Evolutionary conservation across 1,284 basidiomycete genomes (phyloP).

Genomic region (Cryptococcus sp.): DNA sequence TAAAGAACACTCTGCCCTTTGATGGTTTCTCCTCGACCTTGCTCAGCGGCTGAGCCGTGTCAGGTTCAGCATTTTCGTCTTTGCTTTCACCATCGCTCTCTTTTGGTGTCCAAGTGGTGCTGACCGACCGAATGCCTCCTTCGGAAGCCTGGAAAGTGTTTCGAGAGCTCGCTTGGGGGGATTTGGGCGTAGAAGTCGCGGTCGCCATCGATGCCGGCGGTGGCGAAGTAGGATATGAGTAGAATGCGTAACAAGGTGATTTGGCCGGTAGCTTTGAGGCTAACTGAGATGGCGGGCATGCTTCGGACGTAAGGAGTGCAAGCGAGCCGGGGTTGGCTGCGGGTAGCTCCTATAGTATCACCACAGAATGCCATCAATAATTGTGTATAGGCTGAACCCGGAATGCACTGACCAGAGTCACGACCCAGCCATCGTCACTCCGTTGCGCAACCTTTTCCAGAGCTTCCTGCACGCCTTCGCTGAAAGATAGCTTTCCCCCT

Average conservation of each 20-base stretch:
- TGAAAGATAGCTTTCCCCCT: slow-evolving; percentile 61
- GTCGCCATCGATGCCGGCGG: slow-evolving; percentile 5
- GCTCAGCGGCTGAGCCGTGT: background rate
- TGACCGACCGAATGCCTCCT: slow-evolving; percentile 39
- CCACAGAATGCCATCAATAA: background rate
- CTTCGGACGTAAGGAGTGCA: slow-evolving; percentile 40
- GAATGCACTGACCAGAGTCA: slow-evolving; percentile 58
- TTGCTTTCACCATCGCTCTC: slow-evolving; percentile 12
- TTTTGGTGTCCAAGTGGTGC: slow-evolving; percentile 11
- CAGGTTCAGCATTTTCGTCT: slow-evolving; percentile 16
- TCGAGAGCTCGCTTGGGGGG: slow-evolving; percentile 19
- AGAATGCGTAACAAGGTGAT: slow-evolving; percentile 64
- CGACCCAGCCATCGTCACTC: slow-evolving; percentile 58
- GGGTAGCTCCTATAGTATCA: slow-evolving; percentile 37
- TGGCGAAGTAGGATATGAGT: slow-evolving; percentile 63
- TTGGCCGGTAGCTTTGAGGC: slow-evolving; percentile 46
- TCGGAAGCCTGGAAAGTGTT: slow-evolving; percentile 47
- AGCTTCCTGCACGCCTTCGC: slow-evolving; percentile 64
- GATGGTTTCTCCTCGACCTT: slow-evolving; percentile 7
- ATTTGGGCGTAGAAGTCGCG: slow-evolving; percentile 15
- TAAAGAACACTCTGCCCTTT: slow-evolving; percentile 63
- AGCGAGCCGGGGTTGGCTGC: slow-evolving; percentile 30
- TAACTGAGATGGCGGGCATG: slow-evolving; percentile 54
- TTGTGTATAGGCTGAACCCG: background rate
- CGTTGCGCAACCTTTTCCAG: slow-evolving; percentile 61